These are phyloP conservation scores for Aspergillus sojae DNA, from an alignment of 2,329 filamentous ascomycete genomes.

Conservation along the genomic window DNA sequence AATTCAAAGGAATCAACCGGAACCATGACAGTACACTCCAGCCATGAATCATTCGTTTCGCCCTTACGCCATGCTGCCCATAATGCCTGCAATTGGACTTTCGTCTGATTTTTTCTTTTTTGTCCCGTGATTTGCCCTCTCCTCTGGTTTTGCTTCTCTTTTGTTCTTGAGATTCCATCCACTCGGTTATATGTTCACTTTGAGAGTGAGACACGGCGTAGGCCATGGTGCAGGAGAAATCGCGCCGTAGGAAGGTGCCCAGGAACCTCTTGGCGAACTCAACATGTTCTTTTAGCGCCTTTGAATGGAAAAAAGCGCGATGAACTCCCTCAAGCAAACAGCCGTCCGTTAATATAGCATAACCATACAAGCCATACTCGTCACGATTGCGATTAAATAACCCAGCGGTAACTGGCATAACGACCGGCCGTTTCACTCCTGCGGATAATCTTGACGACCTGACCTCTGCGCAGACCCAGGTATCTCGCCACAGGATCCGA, in stretches of 20 bases:
- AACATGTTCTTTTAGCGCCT: neutral
- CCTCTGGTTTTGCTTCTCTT: neutral
- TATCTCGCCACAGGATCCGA: slow-evolving; percentile 93
- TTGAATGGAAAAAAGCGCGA: neutral
- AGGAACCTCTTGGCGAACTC: neutral
- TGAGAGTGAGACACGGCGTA: neutral
- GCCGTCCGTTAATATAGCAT: neutral
- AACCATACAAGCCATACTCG: neutral
- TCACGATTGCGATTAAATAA: slow-evolving; percentile 39
- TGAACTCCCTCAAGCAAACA: neutral
- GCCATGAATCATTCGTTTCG: slow-evolving; percentile 31
- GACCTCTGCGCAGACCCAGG: slow-evolving; percentile 82
- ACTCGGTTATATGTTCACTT: neutral
- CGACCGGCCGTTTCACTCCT: slow-evolving; percentile 93
- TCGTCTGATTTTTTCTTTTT: slow-evolving; percentile 15
- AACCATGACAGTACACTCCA: slow-evolving; percentile 21
- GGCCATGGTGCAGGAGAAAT: neutral
- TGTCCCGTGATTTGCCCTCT: neutral
- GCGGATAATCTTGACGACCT: slow-evolving; percentile 98
- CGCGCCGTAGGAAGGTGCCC: neutral
- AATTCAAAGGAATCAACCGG: slow-evolving; percentile 10
- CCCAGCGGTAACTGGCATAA: slow-evolving; percentile 91
- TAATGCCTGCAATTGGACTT: slow-evolving; percentile 35
- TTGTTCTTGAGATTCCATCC: neutral
- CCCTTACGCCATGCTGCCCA: slow-evolving; percentile 44